Percentiles rank a stretch among this genome's conserved stretches.
Conservation (phyloP, 768 basidiomycete genomes). For the Hydnum rufescens region DNA sequence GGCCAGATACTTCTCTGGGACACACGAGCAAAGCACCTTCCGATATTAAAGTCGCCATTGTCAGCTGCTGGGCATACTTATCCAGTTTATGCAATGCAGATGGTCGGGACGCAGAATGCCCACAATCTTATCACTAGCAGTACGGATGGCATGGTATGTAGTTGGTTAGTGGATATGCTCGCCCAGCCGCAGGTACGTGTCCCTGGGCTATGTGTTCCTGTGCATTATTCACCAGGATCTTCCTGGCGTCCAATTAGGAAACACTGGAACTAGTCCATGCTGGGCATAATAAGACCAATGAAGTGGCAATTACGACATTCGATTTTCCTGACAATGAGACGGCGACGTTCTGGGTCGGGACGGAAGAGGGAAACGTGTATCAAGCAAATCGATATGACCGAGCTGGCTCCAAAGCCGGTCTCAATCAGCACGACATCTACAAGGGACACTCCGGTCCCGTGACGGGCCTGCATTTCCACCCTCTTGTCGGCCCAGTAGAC, state of each 20-base stretch:
- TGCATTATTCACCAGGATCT: background rate
- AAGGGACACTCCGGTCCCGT: constrained; percentile 84
- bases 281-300: constrained; percentile 90
- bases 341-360: constrained; percentile 92
- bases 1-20: constrained; percentile 98
- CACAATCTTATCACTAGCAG: constrained; percentile 94
- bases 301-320: constrained; percentile 83
- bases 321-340: constrained; percentile 96
- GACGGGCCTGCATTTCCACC: constrained; percentile 90
- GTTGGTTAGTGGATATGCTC: constrained; percentile 97
- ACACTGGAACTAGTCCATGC: constrained; percentile 75
- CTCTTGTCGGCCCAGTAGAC: constrained; percentile 74
- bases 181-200: constrained; percentile 74
- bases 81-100: constrained; percentile 94
- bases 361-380: constrained; percentile 94
- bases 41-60: constrained; percentile 88
- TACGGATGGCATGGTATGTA: constrained; percentile 92
- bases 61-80: constrained; percentile 96
- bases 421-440: constrained; percentile 87
- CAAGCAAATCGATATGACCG: constrained; percentile 95
- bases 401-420: constrained; percentile 87
- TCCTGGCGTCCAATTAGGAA: constrained; percentile 37
- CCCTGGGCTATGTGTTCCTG: background rate
- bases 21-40: constrained; percentile 87
- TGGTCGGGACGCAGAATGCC: constrained; percentile 97